These are phyloP conservation scores for Pyracantha coccinea DNA, from an alignment of 331 rosid species.

Conservation along the genomic window DNA sequence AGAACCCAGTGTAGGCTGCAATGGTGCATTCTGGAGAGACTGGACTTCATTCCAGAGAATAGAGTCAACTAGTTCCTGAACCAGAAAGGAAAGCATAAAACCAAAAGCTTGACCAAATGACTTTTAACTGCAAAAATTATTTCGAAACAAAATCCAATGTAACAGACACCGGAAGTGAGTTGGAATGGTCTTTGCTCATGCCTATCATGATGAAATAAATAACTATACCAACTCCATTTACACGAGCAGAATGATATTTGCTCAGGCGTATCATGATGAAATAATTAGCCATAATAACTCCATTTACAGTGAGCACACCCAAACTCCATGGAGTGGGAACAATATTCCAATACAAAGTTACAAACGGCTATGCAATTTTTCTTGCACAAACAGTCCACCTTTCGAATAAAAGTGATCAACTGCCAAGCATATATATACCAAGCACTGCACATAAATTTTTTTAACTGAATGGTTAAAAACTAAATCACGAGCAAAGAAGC, in stretches of 20 bases:
- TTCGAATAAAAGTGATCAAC: not conserved
- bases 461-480: not conserved
- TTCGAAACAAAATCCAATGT: constrained; percentile 6
- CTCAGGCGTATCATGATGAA: no score
- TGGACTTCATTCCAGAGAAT: constrained; percentile 74
- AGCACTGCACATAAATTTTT: not conserved
- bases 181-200: not conserved
- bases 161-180: constrained; percentile 5
- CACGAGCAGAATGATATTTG: not conserved
- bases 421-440: not conserved
- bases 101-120: constrained; percentile 10
- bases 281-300: no score
- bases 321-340: not conserved
- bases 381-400: not conserved
- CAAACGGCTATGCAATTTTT: not conserved
- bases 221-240: not conserved
- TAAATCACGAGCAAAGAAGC: not conserved
- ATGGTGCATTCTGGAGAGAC: constrained; percentile 47
- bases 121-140: not conserved
- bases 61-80: constrained; percentile 81
- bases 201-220: not conserved
- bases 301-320: not conserved
- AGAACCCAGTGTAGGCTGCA: constrained; percentile 64
- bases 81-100: constrained; percentile 21
- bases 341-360: not conserved